Percentiles rank a stretch among this genome's conserved stretches.
Evolutionary conservation across 2,329 filamentous ascomycete species (phyloP).

Genomic region (Hysterium pulicare): DNA sequence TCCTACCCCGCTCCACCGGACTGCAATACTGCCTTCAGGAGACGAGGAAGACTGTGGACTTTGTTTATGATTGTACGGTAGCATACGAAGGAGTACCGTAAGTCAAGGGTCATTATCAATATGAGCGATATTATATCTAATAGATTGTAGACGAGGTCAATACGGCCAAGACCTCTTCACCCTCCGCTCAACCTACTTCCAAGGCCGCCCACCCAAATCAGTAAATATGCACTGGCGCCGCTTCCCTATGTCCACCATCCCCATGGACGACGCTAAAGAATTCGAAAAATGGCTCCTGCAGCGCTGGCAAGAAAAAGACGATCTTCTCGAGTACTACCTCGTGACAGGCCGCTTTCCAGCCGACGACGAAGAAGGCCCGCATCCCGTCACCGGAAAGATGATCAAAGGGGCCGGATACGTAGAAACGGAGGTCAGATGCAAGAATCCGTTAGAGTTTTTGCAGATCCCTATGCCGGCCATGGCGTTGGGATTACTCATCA

Average conservation of each 20-base stretch:
- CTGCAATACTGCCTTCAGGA: slow-evolving; percentile 76
- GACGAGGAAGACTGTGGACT: slow-evolving; percentile 70
- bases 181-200: slow-evolving; percentile 79
- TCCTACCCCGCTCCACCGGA: slow-evolving; percentile 78
- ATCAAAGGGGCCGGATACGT: slow-evolving; percentile 42
- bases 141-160: slow-evolving; percentile 42
- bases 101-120: slow-evolving; percentile 40
- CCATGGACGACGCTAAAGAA: slow-evolving; percentile 64
- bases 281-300: slow-evolving; percentile 81
- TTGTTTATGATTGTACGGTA: slow-evolving; percentile 89
- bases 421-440: slow-evolving; percentile 45
- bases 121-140: slow-evolving; percentile 7
- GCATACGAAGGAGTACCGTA: slow-evolving; percentile 92
- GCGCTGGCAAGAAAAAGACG: slow-evolving; percentile 90
- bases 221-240: slow-evolving; percentile 97
- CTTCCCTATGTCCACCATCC: slow-evolving; percentile 76
- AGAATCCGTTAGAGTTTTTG: slow-evolving; percentile 39
- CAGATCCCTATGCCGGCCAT: slow-evolving; percentile 43
- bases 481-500: slow-evolving; percentile 35
- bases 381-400: slow-evolving; percentile 14
- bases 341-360: slow-evolving; percentile 77
- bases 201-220: slow-evolving; percentile 84
- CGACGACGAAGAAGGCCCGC: slow-evolving; percentile 43
- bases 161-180: slow-evolving; percentile 88
- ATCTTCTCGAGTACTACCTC: slow-evolving; percentile 73